Percentiles rank a stretch among this genome's conserved stretches.
Evolutionary conservation across 164 flowering plant genomes (phyloP).

Genomic region (Vitis cinerea): DNA sequence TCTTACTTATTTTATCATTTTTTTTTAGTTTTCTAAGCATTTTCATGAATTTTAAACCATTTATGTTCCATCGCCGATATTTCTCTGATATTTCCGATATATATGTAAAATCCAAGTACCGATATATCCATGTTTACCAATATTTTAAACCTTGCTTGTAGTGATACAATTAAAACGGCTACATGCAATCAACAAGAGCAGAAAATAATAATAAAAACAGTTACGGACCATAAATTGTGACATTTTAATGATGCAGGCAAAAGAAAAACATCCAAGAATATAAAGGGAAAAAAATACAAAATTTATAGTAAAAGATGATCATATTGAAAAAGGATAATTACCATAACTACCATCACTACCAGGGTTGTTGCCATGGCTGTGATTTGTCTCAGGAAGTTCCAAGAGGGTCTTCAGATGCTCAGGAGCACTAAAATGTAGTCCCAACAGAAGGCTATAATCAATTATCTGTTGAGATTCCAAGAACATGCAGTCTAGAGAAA

Average conservation of each 20-base stretch:
- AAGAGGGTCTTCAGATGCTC: slow-evolving; percentile 52
- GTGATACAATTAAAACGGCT: too few relatives aligned
- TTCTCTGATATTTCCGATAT: too few relatives aligned
- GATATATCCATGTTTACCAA: too few relatives aligned
- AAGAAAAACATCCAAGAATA: background rate
- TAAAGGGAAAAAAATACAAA: too few relatives aligned
- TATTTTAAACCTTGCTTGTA: too few relatives aligned
- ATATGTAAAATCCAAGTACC: too few relatives aligned
- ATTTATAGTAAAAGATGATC: background rate
- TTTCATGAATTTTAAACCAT: too few relatives aligned
- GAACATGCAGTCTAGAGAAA: slow-evolving; percentile 69
- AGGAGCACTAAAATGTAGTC: slow-evolving; percentile 94
- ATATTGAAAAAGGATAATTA: slow-evolving; percentile 20
- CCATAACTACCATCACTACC: slow-evolving; percentile 51
- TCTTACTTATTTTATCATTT: too few relatives aligned
- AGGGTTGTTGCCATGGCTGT: slow-evolving; percentile 21
- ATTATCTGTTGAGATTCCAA: slow-evolving; percentile 80
- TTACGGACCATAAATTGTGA: background rate
- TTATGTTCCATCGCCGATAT: too few relatives aligned
- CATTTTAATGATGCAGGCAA: background rate
- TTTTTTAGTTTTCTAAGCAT: too few relatives aligned
- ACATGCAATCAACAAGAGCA: background rate
- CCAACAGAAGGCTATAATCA: slow-evolving; percentile 90
- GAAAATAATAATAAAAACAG: background rate
- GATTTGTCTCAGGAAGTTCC: slow-evolving; percentile 36